Conservation (phyloP, 2,329 filamentous ascomycete genomes). For the Allantophomopsis cytisporea region DNA sequence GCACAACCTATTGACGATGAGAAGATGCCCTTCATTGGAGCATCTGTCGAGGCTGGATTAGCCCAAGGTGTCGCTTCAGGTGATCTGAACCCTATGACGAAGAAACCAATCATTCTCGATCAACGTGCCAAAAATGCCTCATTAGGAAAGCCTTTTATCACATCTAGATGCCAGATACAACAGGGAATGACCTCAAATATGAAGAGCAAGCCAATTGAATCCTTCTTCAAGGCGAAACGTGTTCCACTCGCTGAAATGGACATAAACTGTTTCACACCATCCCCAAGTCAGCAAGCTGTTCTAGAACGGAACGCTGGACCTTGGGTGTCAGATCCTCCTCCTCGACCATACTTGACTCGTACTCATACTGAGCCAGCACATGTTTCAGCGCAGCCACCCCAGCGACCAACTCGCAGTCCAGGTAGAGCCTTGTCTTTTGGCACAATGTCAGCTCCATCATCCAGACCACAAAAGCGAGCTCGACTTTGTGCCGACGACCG, state of each 20-base stretch:
- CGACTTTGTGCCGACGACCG: constrained; percentile 33
- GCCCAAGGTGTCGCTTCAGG: constrained; percentile 67
- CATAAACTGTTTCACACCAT: constrained; percentile 52
- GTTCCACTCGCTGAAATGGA: constrained; percentile 53
- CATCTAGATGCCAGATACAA: constrained; percentile 7
- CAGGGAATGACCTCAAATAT: constrained; percentile 26
- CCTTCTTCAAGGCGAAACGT: constrained; percentile 51
- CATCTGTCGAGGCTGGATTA: constrained; percentile 51
- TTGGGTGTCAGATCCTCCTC: constrained; percentile 38
- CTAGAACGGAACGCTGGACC: constrained; percentile 37
- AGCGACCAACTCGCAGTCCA: constrained; percentile 16
- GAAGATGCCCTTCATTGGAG: constrained; percentile 72
- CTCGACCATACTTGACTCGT: constrained; percentile 13
- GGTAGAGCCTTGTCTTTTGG: constrained; percentile 25
- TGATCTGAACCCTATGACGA: constrained; percentile 83
- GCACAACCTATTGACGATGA: constrained; percentile 48
- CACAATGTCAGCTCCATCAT: constrained; percentile 21
- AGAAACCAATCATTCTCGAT: constrained; percentile 33
- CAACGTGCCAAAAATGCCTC: constrained; percentile 14
- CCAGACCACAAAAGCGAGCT: constrained; percentile 31
- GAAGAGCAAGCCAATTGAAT: constrained; percentile 49
- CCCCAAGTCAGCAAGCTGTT: constrained; percentile 47
- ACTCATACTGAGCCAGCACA: constrained; percentile 14
- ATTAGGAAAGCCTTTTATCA: constrained; percentile 7
- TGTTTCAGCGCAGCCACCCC: constrained; percentile 18